A percentile compares a stretch with the other conserved stretches of the same genome.
Conservation (phyloP, 805 yeast species). For the Millerozyma miso region DNA sequence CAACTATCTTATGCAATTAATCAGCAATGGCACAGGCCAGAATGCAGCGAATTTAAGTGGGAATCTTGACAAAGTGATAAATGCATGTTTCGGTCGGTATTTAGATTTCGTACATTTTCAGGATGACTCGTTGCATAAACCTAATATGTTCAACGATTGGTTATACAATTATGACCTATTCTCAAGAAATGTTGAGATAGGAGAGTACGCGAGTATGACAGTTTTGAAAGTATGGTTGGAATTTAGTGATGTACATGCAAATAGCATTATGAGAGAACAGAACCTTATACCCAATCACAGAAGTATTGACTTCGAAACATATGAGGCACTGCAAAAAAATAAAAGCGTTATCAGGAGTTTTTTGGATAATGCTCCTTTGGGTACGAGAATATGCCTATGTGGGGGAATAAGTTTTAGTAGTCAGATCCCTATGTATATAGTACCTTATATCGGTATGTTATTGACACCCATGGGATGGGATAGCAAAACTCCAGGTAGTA, state of each 20-base stretch:
- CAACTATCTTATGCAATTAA: constrained; percentile 38
- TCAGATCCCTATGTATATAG: constrained; percentile 22
- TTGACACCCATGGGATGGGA: constrained; percentile 27
- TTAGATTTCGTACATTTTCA: constrained; percentile 54
- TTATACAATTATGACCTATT: constrained; percentile 64
- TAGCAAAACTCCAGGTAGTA: constrained; percentile 17
- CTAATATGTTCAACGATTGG: constrained; percentile 71
- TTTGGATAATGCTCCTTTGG: constrained; percentile 23
- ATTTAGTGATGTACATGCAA: constrained; percentile 57
- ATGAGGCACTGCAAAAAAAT: constrained; percentile 33
- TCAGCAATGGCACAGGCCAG: constrained; percentile 39
- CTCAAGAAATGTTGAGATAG: constrained; percentile 32
- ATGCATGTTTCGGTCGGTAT: constrained; percentile 69
- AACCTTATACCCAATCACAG: constrained; percentile 29
- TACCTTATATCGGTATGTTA: constrained; percentile 31
- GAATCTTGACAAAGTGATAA: constrained; percentile 61
- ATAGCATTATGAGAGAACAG: constrained; percentile 9
- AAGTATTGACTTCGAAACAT: constrained; percentile 34
- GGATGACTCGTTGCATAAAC: constrained; percentile 59
- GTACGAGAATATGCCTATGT: constrained; percentile 25
- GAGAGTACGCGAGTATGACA: constrained; percentile 52
- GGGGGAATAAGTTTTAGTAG: constrained; percentile 16
- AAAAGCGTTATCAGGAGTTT: constrained; percentile 28
- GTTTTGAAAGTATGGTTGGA: constrained; percentile 59
- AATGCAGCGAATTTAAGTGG: constrained; percentile 28